phyloP scores from a whole-genome alignment of 768 basidiomycete genomes.

The Boletus patriciae region DNA sequence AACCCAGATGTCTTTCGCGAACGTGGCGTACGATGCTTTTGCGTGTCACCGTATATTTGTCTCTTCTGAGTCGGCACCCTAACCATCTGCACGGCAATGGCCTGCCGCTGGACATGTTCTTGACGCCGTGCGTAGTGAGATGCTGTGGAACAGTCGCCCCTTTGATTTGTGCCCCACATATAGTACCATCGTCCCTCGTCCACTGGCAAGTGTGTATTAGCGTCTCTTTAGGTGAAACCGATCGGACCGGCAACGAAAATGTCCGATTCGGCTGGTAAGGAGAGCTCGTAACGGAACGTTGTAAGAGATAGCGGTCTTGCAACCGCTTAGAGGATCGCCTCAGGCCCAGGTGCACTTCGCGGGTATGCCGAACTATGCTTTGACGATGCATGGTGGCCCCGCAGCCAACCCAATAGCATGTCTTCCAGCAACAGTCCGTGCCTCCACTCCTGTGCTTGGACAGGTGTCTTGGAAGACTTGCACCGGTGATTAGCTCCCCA shows the following conservation, averaged over 20 bases:
- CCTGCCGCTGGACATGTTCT: accelerated
- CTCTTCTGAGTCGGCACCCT: slow-evolving; percentile 4
- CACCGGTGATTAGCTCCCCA: background rate
- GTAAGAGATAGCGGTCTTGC: background rate
- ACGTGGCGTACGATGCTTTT: slow-evolving; percentile 20
- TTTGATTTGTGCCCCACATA: slow-evolving; percentile 4
- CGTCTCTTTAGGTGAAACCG: background rate
- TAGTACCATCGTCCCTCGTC: background rate
- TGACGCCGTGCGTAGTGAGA: slow-evolving; percentile 9
- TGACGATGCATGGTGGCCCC: slow-evolving; percentile 20
- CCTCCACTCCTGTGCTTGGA: too few species aligned
- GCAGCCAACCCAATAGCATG: slow-evolving; percentile 17
- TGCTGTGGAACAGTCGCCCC: background rate
- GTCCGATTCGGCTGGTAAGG: background rate
- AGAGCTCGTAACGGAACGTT: background rate
- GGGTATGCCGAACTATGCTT: slow-evolving; percentile 19
- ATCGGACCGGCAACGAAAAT: background rate
- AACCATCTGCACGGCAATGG: slow-evolving; percentile 5
- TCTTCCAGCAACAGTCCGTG: too few species aligned
- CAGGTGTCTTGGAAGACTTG: slow-evolving; percentile 14
- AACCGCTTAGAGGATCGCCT: slow-evolving; percentile 9
- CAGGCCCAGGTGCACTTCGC: slow-evolving; percentile 12
- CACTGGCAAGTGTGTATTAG: slow-evolving; percentile 11
- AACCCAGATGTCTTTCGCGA: slow-evolving; percentile 12
- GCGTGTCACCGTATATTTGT: slow-evolving; percentile 1